phyloP scores from a whole-genome alignment of 2,329 filamentous ascomycete species.

The Trichophyton verrucosum region DNA sequence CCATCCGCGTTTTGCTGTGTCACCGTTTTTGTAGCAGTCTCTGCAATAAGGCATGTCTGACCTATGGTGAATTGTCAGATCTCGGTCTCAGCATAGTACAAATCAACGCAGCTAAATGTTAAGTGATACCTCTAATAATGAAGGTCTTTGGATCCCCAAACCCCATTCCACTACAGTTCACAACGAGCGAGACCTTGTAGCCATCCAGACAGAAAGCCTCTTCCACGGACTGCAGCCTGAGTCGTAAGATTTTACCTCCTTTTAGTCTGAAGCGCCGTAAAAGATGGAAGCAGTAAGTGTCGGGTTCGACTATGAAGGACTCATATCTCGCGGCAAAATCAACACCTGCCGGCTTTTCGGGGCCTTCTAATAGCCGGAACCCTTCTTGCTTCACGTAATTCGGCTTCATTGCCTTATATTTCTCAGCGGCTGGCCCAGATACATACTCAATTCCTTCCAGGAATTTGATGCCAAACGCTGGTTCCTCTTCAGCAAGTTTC shows the following conservation, averaged over 20 bases:
- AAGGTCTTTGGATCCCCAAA: slow-evolving; percentile 33
- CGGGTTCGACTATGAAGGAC: slow-evolving; percentile 33
- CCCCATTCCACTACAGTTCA: slow-evolving; percentile 36
- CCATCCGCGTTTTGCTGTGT: slow-evolving; percentile 53
- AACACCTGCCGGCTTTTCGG: slow-evolving; percentile 25
- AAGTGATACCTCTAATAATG: slow-evolving; percentile 31
- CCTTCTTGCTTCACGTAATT: slow-evolving; percentile 27
- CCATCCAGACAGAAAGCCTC: slow-evolving; percentile 29
- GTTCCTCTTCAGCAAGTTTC: slow-evolving; percentile 22
- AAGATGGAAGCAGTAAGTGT: slow-evolving; percentile 32
- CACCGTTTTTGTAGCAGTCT: slow-evolving; percentile 35
- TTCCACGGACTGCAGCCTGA: slow-evolving; percentile 13
- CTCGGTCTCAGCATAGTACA: neutral
- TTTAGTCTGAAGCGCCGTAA: slow-evolving; percentile 29
- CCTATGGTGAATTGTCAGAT: slow-evolving; percentile 17
- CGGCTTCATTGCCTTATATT: slow-evolving; percentile 23
- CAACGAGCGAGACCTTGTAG: slow-evolving; percentile 25
- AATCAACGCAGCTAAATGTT: too few species aligned
- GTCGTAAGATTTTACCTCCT: slow-evolving; percentile 23
- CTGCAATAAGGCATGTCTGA: slow-evolving; percentile 38
- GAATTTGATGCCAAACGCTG: slow-evolving; percentile 27
- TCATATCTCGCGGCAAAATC: slow-evolving; percentile 32
- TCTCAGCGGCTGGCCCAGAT: slow-evolving; percentile 10
- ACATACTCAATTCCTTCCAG: slow-evolving; percentile 33
- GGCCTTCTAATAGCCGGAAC: slow-evolving; percentile 22